A percentile compares a stretch with the other conserved stretches of the same genome.
These are phyloP conservation scores for Spergularia marina DNA, from an alignment of 148 eudicot species.

Conservation along the genomic window DNA sequence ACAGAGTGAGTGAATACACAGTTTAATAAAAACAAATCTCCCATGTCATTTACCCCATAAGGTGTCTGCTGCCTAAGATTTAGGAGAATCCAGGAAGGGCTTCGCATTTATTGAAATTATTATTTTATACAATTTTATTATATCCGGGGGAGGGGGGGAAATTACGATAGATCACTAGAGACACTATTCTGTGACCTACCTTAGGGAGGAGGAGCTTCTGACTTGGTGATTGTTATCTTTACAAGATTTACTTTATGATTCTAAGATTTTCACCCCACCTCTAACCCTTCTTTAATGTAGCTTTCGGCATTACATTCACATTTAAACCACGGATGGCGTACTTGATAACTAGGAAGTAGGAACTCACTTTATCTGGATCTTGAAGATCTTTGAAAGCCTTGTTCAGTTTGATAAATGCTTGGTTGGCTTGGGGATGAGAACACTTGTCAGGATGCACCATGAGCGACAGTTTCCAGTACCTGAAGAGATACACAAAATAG, in stretches of 20 bases:
- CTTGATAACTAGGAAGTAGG: slow-evolving; percentile 5
- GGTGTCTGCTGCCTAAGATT: not conserved
- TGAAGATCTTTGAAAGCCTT: slow-evolving; percentile 95
- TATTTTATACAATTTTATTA: too few relatives aligned
- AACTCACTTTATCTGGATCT: slow-evolving; percentile 81
- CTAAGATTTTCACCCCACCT: not conserved
- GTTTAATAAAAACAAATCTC: not conserved
- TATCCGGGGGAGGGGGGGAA: too few relatives aligned
- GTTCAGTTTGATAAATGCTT: slow-evolving; percentile 88
- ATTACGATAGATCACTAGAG: too few relatives aligned
- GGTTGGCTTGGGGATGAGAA: slow-evolving; percentile 94
- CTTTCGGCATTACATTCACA: too few relatives aligned
- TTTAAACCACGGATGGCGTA: not conserved
- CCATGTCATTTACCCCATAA: too few relatives aligned
- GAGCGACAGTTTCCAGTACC: slow-evolving; percentile 95
- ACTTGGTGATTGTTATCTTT: too few relatives aligned
- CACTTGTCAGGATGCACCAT: slow-evolving; percentile 99
- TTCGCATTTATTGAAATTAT: too few relatives aligned
- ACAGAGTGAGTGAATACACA: not conserved
- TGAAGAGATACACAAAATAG: slow-evolving; percentile 16
- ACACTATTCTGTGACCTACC: too few relatives aligned
- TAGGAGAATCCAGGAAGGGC: too few relatives aligned
- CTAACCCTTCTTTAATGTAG: too few relatives aligned
- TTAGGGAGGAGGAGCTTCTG: too few relatives aligned
- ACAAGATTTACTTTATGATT: too few relatives aligned